Base-by-base conservation (phyloP, 2,329 filamentous ascomycete species). In the Pseudogymnoascus sp. region DNA sequence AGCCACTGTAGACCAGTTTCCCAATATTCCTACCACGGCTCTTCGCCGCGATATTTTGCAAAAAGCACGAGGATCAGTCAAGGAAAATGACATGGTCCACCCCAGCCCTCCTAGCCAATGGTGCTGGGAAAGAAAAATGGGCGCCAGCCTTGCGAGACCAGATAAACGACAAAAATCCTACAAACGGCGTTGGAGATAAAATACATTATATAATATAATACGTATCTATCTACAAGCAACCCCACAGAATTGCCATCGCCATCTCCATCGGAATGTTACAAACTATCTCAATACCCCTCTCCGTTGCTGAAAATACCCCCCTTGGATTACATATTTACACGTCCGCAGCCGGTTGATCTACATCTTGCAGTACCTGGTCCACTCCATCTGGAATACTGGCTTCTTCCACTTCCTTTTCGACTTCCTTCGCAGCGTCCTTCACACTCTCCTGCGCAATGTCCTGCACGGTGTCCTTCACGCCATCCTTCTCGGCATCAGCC, bases 341-440 rank as follows among this genome's bases (percentile, higher is more conserved):
- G 48, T 55, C 48, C 29, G 48, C 48, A 55, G 48, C 48, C 48
- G 48, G 48, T 55, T 55, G 48, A 55, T 55, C 48, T 55, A 55
- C 48, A 55, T 55, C 48, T 17, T 55, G 48, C 29, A 55, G 48
- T 4, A 55, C 29, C 29, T 55, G 48, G 48, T 60, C 58, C 13
- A 44, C 58, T 33, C 58, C 58, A 27, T 60, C 58, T 25, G 35
- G 58, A 42, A 44, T 60, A 25, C 58, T 42, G 21, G 38, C 41
- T 80, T 80, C 70, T 79, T 81, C 35, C 81, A 76, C 70, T 85
- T 86, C 42, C 83, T 77, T 67, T 85, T 81, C 9, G 83, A 74
- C 4, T 82, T 75, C 1, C 10, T 33, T 55, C 5, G 8, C 15
- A 6, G 10, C 6, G 13, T 55, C n/a, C 27, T 35, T 35, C 29